Base-by-base conservation (phyloP, 1,139 yeast species). In the Blastobotrys raffinosifermentans region DNA sequence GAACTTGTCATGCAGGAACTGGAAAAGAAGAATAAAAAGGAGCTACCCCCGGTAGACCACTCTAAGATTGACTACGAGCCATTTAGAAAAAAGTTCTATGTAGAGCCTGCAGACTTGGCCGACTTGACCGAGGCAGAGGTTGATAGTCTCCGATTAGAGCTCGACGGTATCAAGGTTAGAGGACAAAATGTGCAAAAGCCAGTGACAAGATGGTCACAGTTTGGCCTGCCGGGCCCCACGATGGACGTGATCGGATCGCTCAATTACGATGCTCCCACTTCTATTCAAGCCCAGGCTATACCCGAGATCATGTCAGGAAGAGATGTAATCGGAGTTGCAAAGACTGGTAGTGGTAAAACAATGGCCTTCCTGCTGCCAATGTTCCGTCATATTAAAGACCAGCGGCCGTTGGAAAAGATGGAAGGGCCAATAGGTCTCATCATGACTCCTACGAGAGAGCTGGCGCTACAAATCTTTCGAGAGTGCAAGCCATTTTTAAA, bases 311-410 rank as follows among this genome's bases (percentile, higher is more conserved):
- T 91, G 91, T 70, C 81, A 4, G 97, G 98, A 0, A 62, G 84
- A 40, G 97, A 93, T 63, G 75, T 91, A 3, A 81, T 93, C 37
- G 97, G 96, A 4, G 82, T 91, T 21, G 97, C 98, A 0, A 86
- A 87, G 49, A 91, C 99, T 0, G 98, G 99, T 0, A 85, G 96
- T 2, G 98, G 98, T 2, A 91, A 91, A 55, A 93, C 98, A 0
- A 69, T 91, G 52, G 82, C 96, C 1, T 93, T 85, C 60, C 66
- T 87, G 7, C 57, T 93, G 8, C 97, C 98, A 0, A 62, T 91
- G 63, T 66, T 91, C 35, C 69, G 96, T 35, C 97, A 91, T 44
- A 75, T 93, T 4, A 74, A 72, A 44, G 91, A 81, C 34, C 91
- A 83, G 49, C 66, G 75, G 2, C 75, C 77, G 0, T 49, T 84